Conservation (phyloP, 345 rosid species). For the Geranium brycei region DNA sequence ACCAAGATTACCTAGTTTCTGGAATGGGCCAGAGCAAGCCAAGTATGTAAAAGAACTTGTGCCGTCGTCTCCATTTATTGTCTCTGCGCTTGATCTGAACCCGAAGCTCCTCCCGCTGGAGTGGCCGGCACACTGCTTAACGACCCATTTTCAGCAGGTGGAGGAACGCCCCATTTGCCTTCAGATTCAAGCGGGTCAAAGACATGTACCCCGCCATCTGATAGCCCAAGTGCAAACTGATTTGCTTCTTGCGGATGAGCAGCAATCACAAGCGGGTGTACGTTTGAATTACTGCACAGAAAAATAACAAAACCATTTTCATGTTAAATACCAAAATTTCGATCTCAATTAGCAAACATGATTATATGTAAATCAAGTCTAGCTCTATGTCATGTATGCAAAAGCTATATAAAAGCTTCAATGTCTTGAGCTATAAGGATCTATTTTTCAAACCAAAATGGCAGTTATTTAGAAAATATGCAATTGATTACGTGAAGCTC, state of each 20-base stretch:
- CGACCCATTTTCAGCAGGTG: conserved; percentile 81
- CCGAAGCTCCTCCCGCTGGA: conserved; percentile 29
- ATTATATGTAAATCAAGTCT: too few species aligned
- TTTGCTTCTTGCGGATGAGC: background rate
- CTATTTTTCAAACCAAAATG: too few species aligned
- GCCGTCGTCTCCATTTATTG: conserved; percentile 19
- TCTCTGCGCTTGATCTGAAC: conserved; percentile 76
- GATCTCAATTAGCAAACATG: too few species aligned
- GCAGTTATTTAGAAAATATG: too few species aligned
- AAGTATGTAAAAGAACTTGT: background rate
- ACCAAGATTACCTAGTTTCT: background rate
- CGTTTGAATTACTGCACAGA: background rate
- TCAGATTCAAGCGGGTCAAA: conserved; percentile 45
- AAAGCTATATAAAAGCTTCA: too few species aligned
- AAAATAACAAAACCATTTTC: too few species aligned
- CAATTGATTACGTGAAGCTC: too few species aligned
- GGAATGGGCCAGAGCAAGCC: background rate
- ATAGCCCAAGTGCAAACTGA: background rate
- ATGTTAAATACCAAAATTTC: too few species aligned
- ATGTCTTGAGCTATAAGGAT: too few species aligned
- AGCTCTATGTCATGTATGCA: too few species aligned
- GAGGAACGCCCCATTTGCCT: conserved; percentile 89
- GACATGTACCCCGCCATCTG: background rate
- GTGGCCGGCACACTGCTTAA: conserved; percentile 48
- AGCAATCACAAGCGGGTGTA: background rate